Conservation (phyloP, 148 eudicot species). For the Chenopodium suecicum region DNA sequence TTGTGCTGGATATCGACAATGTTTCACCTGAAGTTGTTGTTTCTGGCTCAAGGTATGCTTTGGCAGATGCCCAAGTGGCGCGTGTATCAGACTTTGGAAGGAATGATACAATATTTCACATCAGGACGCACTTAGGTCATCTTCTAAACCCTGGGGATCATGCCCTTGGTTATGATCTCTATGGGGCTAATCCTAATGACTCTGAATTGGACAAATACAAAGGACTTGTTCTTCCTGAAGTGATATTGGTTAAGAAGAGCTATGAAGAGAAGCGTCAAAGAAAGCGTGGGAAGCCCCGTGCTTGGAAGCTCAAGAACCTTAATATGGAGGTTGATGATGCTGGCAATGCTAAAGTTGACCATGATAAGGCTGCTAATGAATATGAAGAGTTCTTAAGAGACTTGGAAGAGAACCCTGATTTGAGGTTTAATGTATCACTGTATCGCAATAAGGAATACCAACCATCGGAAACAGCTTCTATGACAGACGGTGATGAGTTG, state of each 20-base stretch:
- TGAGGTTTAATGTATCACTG: conserved; percentile 61
- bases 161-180: conserved; percentile 73
- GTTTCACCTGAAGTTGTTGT: conserved; percentile 45
- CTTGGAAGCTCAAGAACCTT: conserved; percentile 78
- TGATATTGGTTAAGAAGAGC: conserved; percentile 65
- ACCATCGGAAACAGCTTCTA: conserved; percentile 50
- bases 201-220: conserved; percentile 62
- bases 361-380: conserved; percentile 52
- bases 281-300: conserved; percentile 61
- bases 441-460: conserved; percentile 61
- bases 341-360: conserved; percentile 37
- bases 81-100: conserved; percentile 70
- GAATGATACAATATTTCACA: conserved; percentile 49
- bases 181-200: conserved; percentile 57
- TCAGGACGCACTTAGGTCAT: conserved; percentile 69
- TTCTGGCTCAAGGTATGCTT: conserved; percentile 57
- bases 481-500: conserved; percentile 59
- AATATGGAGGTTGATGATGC: conserved; percentile 58
- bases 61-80: conserved; percentile 65
- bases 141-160: conserved; percentile 56
- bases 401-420: conserved; percentile 72
- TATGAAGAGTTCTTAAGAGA: conserved; percentile 68
- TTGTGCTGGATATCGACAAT: conserved; percentile 46
- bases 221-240: conserved; percentile 55
- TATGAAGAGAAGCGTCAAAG: conserved; percentile 64